Base-by-base conservation (phyloP, 139 green algal genomes). In the Trebouxia sp. region DNA sequence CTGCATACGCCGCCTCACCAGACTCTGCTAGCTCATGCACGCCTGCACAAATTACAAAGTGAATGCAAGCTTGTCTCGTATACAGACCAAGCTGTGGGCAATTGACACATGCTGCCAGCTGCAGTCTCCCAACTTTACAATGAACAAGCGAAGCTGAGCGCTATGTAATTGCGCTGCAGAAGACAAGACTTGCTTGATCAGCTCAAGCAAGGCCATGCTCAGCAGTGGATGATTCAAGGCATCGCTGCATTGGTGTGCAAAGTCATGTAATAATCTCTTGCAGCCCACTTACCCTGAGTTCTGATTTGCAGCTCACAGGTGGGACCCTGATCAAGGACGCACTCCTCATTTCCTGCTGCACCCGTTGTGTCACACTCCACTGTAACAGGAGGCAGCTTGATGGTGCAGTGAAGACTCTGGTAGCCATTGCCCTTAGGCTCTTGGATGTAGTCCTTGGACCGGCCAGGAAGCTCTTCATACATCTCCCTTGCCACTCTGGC, bases 401-500 rank as follows among this genome's bases (percentile, higher is more conserved):
- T 30, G 0, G 93, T 96, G 39, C 87, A 80, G 87, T 98, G 95
- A 30, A 98, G 83, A 58, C 83, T 93, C 67, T 94, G 91, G 87
- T 98, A 98, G 50, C 93, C 93, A 81, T 98, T 98, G 20, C 66
- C 9, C 78, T 98, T 98, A 8, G 95, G 95, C 5, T 50, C 26
- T 6, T 75, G 43, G 38, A 98, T 95, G 89, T 98, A 98, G 83
- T 98, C 96, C 84, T 98, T 98, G 67, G 17, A 81, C 42, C 94
- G 87, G 15, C 78, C 88, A 5, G 85, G 43, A n/a, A 95, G 56
- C 17, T 85, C 56, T 10, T 67, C 30, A 92, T 94, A 99, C 76
- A 97, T 82, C 17, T 51, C 26, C 26, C 81, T 47, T 1, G 89
- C 92, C 3, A 96, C 82, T 10, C 91, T 82, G 48, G 87, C 82